phyloP scores from a whole-genome alignment of 352 stramenopile genomes.

The Peronospora belbahrii region DNA sequence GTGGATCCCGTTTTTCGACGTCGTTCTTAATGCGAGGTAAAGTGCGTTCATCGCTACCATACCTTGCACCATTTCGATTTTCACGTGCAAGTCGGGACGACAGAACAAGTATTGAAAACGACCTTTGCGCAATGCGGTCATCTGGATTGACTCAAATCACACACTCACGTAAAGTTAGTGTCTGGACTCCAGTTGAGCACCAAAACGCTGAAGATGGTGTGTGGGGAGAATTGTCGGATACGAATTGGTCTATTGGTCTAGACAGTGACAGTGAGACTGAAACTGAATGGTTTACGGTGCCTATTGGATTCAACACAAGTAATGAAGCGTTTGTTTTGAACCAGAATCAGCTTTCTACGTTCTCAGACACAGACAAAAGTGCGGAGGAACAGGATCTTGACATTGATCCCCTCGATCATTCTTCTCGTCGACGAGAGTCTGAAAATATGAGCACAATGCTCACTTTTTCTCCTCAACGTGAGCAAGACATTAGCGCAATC shows the following conservation, averaged over 20 bases:
- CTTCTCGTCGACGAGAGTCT: conserved; percentile 14
- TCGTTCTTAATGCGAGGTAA: conserved; percentile 11
- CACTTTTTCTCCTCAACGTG: conserved; percentile 4
- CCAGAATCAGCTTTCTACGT: conserved; percentile 9
- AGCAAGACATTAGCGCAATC: conserved; percentile 12
- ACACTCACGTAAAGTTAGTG: neutral
- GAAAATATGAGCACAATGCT: conserved; percentile 2
- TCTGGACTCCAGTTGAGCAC: neutral
- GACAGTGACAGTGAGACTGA: conserved; percentile 25
- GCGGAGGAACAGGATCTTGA: conserved; percentile 5
- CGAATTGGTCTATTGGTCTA: conserved; percentile 30
- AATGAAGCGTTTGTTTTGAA: neutral
- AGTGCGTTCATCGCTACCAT: conserved; percentile 7
- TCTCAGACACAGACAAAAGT: conserved; percentile 13
- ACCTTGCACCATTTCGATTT: conserved; percentile 1
- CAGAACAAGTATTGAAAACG: neutral
- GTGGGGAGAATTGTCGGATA: conserved; percentile 24
- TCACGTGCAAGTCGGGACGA: conserved; percentile 4
- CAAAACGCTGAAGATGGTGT: conserved; percentile 1
- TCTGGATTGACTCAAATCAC: neutral
- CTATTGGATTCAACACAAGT: neutral
- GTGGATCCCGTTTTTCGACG: conserved; percentile 16
- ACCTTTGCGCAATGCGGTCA: conserved; percentile 2
- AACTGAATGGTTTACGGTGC: conserved; percentile 6
- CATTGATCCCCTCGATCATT: conserved; percentile 13